A percentile compares a stretch with the other conserved stretches of the same genome.
Conservation (phyloP, 2,329 filamentous ascomycete genomes). For the Alternaria longipes region DNA sequence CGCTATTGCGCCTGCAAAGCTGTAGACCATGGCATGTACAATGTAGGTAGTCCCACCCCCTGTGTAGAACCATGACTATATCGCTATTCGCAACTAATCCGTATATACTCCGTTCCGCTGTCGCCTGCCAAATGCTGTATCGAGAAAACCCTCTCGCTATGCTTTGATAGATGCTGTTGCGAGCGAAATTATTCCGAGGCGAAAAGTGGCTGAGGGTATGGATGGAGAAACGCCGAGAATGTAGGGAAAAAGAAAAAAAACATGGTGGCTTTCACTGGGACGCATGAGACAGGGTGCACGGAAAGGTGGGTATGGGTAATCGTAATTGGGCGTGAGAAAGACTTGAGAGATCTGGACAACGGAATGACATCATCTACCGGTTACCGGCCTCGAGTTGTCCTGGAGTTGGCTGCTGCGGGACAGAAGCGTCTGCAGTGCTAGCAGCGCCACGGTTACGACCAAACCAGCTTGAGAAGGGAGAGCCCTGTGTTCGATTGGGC, state of each 20-base stretch:
- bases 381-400: conserved; percentile 50
- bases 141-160: not conserved
- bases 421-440: conserved; percentile 24
- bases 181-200: not conserved
- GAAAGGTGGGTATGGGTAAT: conserved; percentile 4
- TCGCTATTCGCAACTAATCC: not conserved
- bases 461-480: conserved; percentile 41
- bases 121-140: not conserved
- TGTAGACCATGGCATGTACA: not conserved
- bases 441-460: conserved; percentile 36
- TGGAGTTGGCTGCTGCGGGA: conserved; percentile 40
- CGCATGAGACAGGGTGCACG: not conserved
- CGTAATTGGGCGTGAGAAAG: conserved; percentile 14
- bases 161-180: not conserved
- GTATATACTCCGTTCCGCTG: not conserved
- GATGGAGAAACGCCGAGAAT: not conserved
- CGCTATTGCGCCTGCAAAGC: not conserved
- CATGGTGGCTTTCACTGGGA: not conserved
- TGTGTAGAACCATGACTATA: not conserved
- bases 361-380: conserved; percentile 28
- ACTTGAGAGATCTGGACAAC: not conserved
- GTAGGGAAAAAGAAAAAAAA: not conserved
- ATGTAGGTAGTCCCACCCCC: not conserved
- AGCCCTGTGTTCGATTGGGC: conserved; percentile 22
- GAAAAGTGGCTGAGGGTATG: not conserved